Evolutionary conservation across 768 basidiomycete genomes (phyloP).

Genomic region (Coprinellus micaceus): DNA sequence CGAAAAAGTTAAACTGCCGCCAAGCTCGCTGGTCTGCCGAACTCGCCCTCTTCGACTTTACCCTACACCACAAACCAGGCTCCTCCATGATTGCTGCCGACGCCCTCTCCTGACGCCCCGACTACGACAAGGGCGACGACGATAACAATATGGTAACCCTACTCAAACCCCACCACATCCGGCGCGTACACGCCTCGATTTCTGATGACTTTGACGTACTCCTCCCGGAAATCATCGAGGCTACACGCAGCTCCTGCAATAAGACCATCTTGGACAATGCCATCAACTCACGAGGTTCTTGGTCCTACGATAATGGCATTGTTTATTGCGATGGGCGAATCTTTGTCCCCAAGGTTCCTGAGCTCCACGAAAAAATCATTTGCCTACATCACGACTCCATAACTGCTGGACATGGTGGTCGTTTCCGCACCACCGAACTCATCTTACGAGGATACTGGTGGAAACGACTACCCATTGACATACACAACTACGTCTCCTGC

Average conservation of each 20-base stretch:
- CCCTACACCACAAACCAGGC: slow-evolving; percentile 24
- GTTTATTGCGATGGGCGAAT: slow-evolving; percentile 10
- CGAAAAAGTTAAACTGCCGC: slow-evolving; percentile 34
- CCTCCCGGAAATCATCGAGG: background rate
- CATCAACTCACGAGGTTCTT: background rate
- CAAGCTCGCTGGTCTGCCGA: slow-evolving; percentile 41
- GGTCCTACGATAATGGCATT: slow-evolving; percentile 3
- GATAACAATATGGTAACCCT: slow-evolving; percentile 18
- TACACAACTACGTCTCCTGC: background rate
- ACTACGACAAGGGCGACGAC: slow-evolving; percentile 12
- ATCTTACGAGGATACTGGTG: slow-evolving; percentile 26
- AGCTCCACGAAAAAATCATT: background rate
- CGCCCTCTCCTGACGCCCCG: slow-evolving; percentile 21
- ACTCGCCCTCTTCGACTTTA: slow-evolving; percentile 33
- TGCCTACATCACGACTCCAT: slow-evolving; percentile 11
- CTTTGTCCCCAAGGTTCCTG: slow-evolving; percentile 12
- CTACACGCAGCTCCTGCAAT: no score
- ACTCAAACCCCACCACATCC: slow-evolving; percentile 10
- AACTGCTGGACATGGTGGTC: slow-evolving; percentile 31
- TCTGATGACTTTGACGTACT: background rate
- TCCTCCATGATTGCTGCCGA: slow-evolving; percentile 18
- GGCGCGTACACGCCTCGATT: background rate
- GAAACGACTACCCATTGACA: background rate
- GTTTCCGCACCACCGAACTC: slow-evolving; percentile 25
- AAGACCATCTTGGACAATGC: background rate